Percentiles rank a stretch among this genome's conserved stretches.
These are phyloP conservation scores for Globisporangium echinulatum DNA, from an alignment of 352 stramenopile species.

Conservation along the genomic window DNA sequence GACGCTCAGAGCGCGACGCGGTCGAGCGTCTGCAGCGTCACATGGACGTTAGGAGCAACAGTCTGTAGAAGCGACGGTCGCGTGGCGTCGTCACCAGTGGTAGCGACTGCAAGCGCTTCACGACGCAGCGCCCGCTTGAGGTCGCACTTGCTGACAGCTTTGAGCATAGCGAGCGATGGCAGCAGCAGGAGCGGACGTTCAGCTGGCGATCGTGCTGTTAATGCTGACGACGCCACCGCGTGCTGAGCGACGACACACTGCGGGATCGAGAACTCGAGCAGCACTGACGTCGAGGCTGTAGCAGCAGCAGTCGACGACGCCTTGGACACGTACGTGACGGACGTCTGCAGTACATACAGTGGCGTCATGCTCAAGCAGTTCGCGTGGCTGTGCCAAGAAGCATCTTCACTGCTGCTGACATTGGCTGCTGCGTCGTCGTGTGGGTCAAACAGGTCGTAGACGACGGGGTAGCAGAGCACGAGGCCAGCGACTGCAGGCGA, in stretches of 20 bases:
- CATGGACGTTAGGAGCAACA: background rate
- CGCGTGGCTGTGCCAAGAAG: conserved; percentile 22
- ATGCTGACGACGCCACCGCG: background rate
- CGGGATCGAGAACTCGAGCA: conserved; percentile 44
- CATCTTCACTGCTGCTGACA: background rate
- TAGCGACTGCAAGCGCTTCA: conserved; percentile 11
- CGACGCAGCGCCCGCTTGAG: background rate
- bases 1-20: conserved; percentile 29
- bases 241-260: conserved; percentile 21
- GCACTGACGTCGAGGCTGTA: conserved; percentile 5
- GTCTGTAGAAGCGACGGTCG: conserved; percentile 7
- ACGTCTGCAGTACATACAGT: conserved; percentile 29
- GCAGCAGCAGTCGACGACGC: background rate
- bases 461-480: conserved; percentile 34
- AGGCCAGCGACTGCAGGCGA: conserved; percentile 30
- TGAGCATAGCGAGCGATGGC: conserved; percentile 8
- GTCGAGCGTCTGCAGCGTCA: conserved; percentile 16
- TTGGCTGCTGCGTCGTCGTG: background rate
- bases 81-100: conserved; percentile 3
- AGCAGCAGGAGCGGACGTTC: no score
- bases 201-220: background rate
- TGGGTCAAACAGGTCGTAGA: conserved; percentile 26
- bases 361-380: conserved; percentile 55
- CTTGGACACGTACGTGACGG: conserved; percentile 12
- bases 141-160: conserved; percentile 1